These are phyloP conservation scores for Trifolium repens DNA, from an alignment of 306 rosid species.

Conservation along the genomic window DNA sequence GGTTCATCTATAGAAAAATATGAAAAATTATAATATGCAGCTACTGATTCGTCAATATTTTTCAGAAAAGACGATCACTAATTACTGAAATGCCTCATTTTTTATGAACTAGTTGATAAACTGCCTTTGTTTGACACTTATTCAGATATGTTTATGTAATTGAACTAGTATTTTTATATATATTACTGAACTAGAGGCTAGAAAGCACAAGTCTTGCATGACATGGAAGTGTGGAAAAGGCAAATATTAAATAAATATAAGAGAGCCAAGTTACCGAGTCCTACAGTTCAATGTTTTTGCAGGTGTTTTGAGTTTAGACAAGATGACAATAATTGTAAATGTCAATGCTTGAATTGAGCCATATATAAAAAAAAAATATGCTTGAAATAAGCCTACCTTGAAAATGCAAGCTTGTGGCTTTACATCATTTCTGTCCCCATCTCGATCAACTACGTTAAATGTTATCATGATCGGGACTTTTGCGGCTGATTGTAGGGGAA, in stretches of 20 bases:
- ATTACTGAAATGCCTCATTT: constrained; percentile 3
- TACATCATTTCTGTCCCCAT: constrained; percentile 69
- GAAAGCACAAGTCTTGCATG: neutral
- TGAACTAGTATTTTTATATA: neutral
- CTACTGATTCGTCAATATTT: constrained; percentile 12
- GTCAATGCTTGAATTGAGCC: constrained; percentile 22
- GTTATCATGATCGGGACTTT: constrained; percentile 98
- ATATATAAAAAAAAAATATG: neutral
- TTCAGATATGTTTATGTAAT: neutral
- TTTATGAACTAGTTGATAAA: neutral
- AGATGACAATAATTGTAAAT: constrained; percentile 20
- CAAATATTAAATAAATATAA: neutral
- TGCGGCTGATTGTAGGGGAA: constrained; percentile 97
- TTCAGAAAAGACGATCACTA: neutral
- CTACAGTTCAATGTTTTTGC: constrained; percentile 16
- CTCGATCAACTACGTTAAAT: constrained; percentile 81
- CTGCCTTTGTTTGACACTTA: constrained; percentile 1
- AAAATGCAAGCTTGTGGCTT: constrained; percentile 97
- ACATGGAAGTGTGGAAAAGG: constrained; percentile 6
- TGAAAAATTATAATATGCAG: neutral
- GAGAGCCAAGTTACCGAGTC: neutral
- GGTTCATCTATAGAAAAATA: constrained; percentile 2
- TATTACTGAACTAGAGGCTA: neutral
- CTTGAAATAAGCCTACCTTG: constrained; percentile 58
- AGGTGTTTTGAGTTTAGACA: constrained; percentile 2